These are phyloP conservation scores for Hygrophila difformis DNA, from an alignment of 257 asterid species.

Conservation along the genomic window DNA sequence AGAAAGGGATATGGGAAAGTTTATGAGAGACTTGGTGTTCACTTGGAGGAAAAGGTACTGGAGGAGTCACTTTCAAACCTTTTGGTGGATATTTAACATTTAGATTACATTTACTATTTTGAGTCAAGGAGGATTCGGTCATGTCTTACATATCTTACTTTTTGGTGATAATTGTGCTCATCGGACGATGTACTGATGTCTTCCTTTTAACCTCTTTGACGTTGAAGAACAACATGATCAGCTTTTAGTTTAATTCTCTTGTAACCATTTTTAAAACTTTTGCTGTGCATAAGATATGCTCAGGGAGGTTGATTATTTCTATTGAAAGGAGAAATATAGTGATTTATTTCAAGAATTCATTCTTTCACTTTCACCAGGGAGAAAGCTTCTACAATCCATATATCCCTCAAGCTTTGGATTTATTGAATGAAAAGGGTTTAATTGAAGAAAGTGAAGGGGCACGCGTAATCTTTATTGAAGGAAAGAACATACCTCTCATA, in stretches of 20 bases:
- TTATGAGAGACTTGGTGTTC: slow-evolving; percentile 66
- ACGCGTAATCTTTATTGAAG: slow-evolving; percentile 83
- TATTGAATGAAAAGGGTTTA: slow-evolving; percentile 52
- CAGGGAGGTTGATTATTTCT: not conserved
- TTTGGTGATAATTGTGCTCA: not conserved
- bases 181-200: no score
- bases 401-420: slow-evolving; percentile 55
- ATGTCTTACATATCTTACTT: slow-evolving; percentile 10
- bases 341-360: not conserved
- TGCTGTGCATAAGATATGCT: no score
- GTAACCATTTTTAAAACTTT: no score
- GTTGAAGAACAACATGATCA: no score
- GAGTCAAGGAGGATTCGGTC: not conserved
- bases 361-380: slow-evolving; percentile 39
- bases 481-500: slow-evolving; percentile 68
- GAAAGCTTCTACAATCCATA: slow-evolving; percentile 93
- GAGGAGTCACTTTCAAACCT: not conserved
- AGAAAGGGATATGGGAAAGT: slow-evolving; percentile 60
- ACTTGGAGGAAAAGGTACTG: slow-evolving; percentile 75
- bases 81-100: not conserved
- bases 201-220: no score
- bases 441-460: slow-evolving; percentile 94
- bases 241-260: no score
- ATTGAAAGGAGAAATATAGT: no score
- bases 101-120: no score